These are phyloP conservation scores for Pseudoneurospora amorphoporcata DNA, from an alignment of 495 filamentous ascomycete genomes.

Conservation along the genomic window DNA sequence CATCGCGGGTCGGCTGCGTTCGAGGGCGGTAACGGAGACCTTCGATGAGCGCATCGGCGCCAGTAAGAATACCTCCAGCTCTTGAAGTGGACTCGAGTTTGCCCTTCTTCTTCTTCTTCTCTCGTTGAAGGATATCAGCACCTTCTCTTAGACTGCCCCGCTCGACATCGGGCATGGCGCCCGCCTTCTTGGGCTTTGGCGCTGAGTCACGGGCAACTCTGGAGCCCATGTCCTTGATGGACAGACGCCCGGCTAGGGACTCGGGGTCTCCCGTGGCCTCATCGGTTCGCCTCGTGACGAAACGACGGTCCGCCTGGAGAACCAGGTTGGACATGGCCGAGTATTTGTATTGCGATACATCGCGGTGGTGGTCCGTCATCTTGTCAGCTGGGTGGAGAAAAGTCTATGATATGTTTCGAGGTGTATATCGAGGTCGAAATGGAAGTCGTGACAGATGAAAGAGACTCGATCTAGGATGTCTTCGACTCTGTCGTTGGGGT, in stretches of 20 bases:
- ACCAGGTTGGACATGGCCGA: constrained; percentile 99
- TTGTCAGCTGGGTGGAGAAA: constrained; percentile 10
- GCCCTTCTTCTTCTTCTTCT: constrained; percentile 84
- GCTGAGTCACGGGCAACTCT: constrained; percentile 68
- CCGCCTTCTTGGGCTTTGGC: constrained; percentile 65
- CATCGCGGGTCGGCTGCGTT: constrained; percentile 83
- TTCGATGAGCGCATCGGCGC: constrained; percentile 78
- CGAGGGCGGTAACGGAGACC: constrained; percentile 75
- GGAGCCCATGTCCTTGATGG: constrained; percentile 87
- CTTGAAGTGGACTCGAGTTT: constrained; percentile 62
- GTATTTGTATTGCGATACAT: constrained; percentile 98
- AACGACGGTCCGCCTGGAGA: constrained; percentile 96
- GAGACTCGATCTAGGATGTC: neutral
- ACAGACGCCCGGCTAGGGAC: constrained; percentile 87
- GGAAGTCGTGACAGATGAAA: neutral
- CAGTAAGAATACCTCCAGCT: constrained; percentile 73
- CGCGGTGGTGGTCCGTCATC: constrained; percentile 78
- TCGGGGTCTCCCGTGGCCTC: constrained; percentile 96
- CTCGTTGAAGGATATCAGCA: constrained; percentile 73
- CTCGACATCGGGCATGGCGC: constrained; percentile 55
- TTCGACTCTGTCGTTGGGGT: neutral
- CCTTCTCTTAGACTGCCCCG: constrained; percentile 75
- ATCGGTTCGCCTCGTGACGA: constrained; percentile 82
- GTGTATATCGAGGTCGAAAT: neutral
- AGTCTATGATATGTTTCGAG: neutral